Percentiles rank a stretch among this genome's conserved stretches.
These are phyloP conservation scores for Phytophthora quininea DNA, from an alignment of 352 stramenopile species.

Conservation along the genomic window DNA sequence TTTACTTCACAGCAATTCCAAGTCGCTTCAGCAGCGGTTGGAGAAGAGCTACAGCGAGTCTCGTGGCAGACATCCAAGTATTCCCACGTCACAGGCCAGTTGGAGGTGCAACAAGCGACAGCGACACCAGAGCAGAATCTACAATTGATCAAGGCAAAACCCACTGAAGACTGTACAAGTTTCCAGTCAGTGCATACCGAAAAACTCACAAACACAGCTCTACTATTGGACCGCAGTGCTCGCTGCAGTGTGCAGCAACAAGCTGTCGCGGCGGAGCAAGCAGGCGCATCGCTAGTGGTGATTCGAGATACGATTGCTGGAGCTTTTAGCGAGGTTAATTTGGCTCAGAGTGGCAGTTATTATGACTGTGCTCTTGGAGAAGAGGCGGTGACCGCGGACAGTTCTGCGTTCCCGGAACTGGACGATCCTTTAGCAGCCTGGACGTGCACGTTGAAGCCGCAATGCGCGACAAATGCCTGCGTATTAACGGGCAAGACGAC, in stretches of 20 bases:
- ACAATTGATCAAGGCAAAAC: slow-evolving; percentile 17
- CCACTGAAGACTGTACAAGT: slow-evolving; percentile 25
- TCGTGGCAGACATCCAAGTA: slow-evolving; percentile 23
- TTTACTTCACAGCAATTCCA: slow-evolving; percentile 36
- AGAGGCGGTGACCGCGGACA: slow-evolving; percentile 41
- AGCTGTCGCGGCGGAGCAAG: slow-evolving; percentile 39
- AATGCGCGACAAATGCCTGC: slow-evolving; percentile 45
- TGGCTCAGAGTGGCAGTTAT: slow-evolving; percentile 19
- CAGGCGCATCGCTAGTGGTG: slow-evolving; percentile 45
- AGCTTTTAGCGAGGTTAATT: slow-evolving; percentile 32
- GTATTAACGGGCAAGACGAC: slow-evolving; percentile 34
- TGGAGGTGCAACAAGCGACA: slow-evolving; percentile 8
- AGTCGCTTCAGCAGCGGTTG: slow-evolving; percentile 36
- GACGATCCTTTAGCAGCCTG: slow-evolving; percentile 30
- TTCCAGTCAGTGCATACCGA: not conserved
- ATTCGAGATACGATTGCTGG: slow-evolving; percentile 57
- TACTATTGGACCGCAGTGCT: slow-evolving; percentile 55
- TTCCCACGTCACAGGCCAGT: slow-evolving; percentile 9
- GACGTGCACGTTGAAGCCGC: slow-evolving; percentile 24
- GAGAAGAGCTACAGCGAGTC: slow-evolving; percentile 24
- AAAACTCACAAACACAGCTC: slow-evolving; percentile 20
- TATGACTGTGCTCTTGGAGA: slow-evolving; percentile 60
- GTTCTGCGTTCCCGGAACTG: slow-evolving; percentile 40
- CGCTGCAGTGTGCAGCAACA: slow-evolving; percentile 61
- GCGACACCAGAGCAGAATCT: slow-evolving; percentile 21